Percentiles rank a stretch among this genome's conserved stretches.
Evolutionary conservation across 2,329 filamentous ascomycete genomes (phyloP).

Genomic region (Cytospora mali): DNA sequence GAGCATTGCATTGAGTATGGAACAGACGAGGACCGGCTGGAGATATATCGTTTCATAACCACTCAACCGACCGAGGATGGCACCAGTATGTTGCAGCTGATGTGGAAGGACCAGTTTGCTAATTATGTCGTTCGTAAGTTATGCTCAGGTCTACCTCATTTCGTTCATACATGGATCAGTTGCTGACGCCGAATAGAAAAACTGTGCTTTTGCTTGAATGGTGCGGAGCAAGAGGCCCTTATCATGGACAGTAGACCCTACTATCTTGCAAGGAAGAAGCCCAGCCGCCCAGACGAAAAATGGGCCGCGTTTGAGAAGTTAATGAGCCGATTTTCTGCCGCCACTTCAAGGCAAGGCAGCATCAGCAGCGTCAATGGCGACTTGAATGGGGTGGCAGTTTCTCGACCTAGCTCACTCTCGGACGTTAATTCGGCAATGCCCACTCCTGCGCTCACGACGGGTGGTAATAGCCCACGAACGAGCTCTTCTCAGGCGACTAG

Average conservation of each 20-base stretch:
- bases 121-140: constrained; percentile 96
- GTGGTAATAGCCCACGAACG: constrained; percentile 70
- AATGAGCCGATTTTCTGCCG: constrained; percentile 37
- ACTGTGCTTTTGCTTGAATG: constrained; percentile 66
- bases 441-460: constrained; percentile 68
- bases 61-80: constrained; percentile 61
- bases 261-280: constrained; percentile 64
- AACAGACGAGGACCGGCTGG: constrained; percentile 66
- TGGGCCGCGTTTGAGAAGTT: constrained; percentile 65
- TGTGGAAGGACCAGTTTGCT: constrained; percentile 90
- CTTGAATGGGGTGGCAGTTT: constrained; percentile 32
- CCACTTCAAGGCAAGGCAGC: constrained; percentile 35
- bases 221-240: constrained; percentile 60
- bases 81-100: constrained; percentile 67
- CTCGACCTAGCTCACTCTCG: constrained; percentile 45
- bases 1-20: constrained; percentile 85
- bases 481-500: constrained; percentile 66
- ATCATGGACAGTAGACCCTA: constrained; percentile 66
- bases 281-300: constrained; percentile 58
- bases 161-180: background rate
- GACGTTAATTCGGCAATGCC: constrained; percentile 58
- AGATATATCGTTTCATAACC: constrained; percentile 68
- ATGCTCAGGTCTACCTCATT: background rate
- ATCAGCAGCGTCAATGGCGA: constrained; percentile 24
- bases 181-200: constrained; percentile 64